Evolutionary conservation across 495 filamentous ascomycete genomes (phyloP).

Genomic region (Bacidia rubella): DNA sequence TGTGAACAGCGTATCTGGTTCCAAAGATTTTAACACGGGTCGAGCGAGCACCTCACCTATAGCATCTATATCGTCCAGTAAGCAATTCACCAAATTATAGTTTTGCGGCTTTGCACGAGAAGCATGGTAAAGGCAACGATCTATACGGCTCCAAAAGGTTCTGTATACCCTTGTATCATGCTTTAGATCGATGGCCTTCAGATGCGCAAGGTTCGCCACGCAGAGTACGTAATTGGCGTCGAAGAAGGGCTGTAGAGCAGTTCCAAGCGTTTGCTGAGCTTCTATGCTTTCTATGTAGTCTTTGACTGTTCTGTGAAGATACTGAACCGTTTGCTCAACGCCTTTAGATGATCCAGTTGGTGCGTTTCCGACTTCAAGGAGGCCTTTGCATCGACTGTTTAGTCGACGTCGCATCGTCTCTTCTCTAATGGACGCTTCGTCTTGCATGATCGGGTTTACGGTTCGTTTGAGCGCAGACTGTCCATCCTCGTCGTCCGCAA

Average conservation of each 20-base stretch:
- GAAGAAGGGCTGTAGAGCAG: neutral
- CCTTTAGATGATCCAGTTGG: neutral
- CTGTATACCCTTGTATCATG: neutral
- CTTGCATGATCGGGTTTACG: neutral
- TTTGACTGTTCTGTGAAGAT: slow-evolving; percentile 11
- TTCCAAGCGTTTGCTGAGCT: slow-evolving; percentile 1
- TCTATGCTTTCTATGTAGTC: slow-evolving; percentile 6
- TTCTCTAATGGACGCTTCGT: neutral
- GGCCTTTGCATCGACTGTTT: slow-evolving; percentile 9
- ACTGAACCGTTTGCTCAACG: slow-evolving; percentile 4
- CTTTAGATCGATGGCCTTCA: neutral
- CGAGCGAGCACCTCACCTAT: neutral
- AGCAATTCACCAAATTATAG: neutral
- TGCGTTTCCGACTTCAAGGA: slow-evolving; percentile 4
- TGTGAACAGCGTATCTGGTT: neutral
- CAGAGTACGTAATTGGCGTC: slow-evolving; percentile 1
- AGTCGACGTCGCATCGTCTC: slow-evolving; percentile 9
- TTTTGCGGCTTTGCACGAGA: neutral
- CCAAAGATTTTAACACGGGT: neutral
- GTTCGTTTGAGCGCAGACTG: neutral
- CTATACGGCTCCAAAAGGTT: neutral
- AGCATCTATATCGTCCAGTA: neutral
- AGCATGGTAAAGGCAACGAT: slow-evolving; percentile 1
- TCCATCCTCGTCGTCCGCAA: slow-evolving; percentile 21
- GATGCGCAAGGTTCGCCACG: neutral